phyloP scores from a whole-genome alignment of 805 yeast species.

The Metschnikowia lachancei region DNA sequence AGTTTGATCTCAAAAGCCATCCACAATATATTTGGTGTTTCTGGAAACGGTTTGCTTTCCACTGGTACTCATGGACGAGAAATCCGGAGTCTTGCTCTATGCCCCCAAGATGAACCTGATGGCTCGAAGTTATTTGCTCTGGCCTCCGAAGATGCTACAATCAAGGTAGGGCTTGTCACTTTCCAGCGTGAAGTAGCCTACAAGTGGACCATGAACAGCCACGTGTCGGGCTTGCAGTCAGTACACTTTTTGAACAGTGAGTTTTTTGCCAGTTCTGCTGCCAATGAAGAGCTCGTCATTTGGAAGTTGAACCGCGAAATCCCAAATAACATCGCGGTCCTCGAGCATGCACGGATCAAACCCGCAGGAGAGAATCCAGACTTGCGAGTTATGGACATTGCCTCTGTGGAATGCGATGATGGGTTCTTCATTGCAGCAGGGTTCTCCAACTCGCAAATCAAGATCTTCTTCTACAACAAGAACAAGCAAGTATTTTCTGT shows the following conservation, averaged over 20 bases:
- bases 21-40: constrained; percentile 19
- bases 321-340: constrained; percentile 43
- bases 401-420: constrained; percentile 36
- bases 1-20: constrained; percentile 39
- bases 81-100: constrained; percentile 68
- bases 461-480: constrained; percentile 55
- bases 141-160: constrained; percentile 87
- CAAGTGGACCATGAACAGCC: constrained; percentile 68
- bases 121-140: constrained; percentile 53
- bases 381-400: constrained; percentile 84
- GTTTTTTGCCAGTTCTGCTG: constrained; percentile 55
- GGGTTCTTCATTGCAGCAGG: constrained; percentile 65
- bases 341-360: constrained; percentile 50
- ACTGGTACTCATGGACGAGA: constrained; percentile 91
- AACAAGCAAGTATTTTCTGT: constrained; percentile 38
- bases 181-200: constrained; percentile 43
- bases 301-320: constrained; percentile 59
- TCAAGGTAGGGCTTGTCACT: constrained; percentile 51
- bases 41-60: constrained; percentile 30
- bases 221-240: constrained; percentile 85
- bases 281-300: constrained; percentile 81
- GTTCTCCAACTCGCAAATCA: constrained; percentile 81
- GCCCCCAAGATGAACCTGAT: constrained; percentile 29
- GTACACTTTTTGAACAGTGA: constrained; percentile 57
- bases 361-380: constrained; percentile 67